Conservation (phyloP, 2,329 filamentous ascomycete genomes). For the Chaetomium sp. region DNA sequence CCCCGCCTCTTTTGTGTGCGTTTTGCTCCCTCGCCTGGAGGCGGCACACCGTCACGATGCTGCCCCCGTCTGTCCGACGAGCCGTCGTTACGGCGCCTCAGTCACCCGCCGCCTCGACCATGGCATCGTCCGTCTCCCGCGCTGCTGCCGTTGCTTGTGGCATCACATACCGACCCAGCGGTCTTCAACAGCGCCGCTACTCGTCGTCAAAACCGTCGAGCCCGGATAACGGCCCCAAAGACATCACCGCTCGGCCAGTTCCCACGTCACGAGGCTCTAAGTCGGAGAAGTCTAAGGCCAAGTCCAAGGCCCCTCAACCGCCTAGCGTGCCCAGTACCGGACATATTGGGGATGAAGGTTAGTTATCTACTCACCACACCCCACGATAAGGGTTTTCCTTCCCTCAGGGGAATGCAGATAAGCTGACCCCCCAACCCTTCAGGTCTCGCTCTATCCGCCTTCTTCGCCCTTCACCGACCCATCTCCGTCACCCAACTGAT, state of each 20-base stretch:
- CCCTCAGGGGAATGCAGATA: no score
- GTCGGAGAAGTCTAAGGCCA: constrained; percentile 52
- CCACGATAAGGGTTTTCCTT: no score
- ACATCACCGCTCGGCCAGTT: constrained; percentile 44
- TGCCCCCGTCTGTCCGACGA: constrained; percentile 51
- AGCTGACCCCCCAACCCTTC: neutral
- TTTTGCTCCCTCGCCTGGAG: constrained; percentile 8
- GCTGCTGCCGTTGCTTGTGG: constrained; percentile 30
- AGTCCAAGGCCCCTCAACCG: constrained; percentile 54
- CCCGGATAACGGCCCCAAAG: constrained; percentile 50
- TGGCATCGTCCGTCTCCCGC: constrained; percentile 37
- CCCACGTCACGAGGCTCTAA: constrained; percentile 42
- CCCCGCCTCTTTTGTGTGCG: no score
- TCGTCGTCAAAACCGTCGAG: constrained; percentile 59
- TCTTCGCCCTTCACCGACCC: constrained; percentile 93
- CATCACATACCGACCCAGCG: constrained; percentile 32
- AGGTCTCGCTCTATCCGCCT: constrained; percentile 85
- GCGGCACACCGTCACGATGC: constrained; percentile 34
- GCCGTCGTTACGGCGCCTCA: constrained; percentile 43
- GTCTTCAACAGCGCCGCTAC: constrained; percentile 46
- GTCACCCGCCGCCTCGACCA: constrained; percentile 37
- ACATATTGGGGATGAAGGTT: constrained; percentile 63
- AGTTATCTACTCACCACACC: constrained; percentile 20
- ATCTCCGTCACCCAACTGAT: constrained; percentile 82
- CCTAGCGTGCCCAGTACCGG: constrained; percentile 71